Conservation (phyloP, 1,284 basidiomycete genomes). For the Tilletia setariae region DNA sequence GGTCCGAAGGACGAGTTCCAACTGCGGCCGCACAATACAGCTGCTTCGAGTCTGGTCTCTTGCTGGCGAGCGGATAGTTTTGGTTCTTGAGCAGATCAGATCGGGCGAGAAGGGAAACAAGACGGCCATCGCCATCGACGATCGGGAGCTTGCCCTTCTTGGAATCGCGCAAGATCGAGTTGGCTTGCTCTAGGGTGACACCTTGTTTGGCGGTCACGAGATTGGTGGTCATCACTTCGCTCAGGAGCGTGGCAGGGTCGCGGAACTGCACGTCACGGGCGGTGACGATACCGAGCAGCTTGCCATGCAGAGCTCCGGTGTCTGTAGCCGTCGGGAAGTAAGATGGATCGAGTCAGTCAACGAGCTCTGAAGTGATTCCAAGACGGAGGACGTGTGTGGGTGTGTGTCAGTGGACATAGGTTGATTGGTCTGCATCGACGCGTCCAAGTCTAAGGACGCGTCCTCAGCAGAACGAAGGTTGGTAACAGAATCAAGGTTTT, state of each 20-base stretch:
- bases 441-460: conserved; percentile 63
- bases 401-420: conserved; percentile 55
- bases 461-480: conserved; percentile 86
- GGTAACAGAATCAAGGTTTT: conserved; percentile 56
- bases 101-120: conserved; percentile 59
- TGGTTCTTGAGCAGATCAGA: conserved; percentile 98
- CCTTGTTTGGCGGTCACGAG: conserved; percentile 50
- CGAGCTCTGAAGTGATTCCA: neutral
- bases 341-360: conserved; percentile 2
- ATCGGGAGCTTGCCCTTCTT: conserved; percentile 92
- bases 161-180: conserved; percentile 87
- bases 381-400: neutral
- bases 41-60: conserved; percentile 87
- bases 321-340: conserved; percentile 61
- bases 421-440: conserved; percentile 68
- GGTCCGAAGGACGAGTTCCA: conserved; percentile 86
- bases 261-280: conserved; percentile 95
- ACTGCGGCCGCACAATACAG: conserved; percentile 95
- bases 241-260: conserved; percentile 66
- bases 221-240: conserved; percentile 78
- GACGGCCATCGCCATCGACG: conserved; percentile 44
- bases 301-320: conserved; percentile 77
- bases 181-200: conserved; percentile 79
- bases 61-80: conserved; percentile 91
- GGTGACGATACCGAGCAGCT: conserved; percentile 93